Conservation (phyloP, 2,329 filamentous ascomycete species). For the Neurospora crassa region DNA sequence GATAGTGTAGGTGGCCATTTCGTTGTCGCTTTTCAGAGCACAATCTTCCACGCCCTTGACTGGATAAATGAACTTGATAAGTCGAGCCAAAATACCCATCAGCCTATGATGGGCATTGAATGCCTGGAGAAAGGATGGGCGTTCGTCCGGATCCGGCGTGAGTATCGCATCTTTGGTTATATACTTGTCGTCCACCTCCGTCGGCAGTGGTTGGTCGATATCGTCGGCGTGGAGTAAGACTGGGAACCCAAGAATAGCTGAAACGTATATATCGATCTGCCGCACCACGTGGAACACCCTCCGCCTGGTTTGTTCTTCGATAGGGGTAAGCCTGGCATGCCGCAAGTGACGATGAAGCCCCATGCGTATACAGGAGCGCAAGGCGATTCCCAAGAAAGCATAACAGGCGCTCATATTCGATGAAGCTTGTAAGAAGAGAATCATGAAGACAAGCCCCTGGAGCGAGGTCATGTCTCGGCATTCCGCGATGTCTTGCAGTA, state of each 20-base stretch:
- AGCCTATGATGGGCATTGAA: slow-evolving; percentile 57
- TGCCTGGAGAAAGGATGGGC: slow-evolving; percentile 50
- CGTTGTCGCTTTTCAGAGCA: slow-evolving; percentile 30
- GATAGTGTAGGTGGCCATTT: slow-evolving; percentile 48
- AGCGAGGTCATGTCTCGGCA: slow-evolving; percentile 67
- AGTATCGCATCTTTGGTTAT: slow-evolving; percentile 50
- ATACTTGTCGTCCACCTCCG: slow-evolving; percentile 57
- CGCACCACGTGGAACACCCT: slow-evolving; percentile 59
- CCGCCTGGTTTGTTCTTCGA: slow-evolving; percentile 54
- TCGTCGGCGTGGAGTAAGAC: slow-evolving; percentile 54
- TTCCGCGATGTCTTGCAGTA: slow-evolving; percentile 56
- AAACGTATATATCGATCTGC: slow-evolving; percentile 63
- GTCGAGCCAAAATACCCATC: slow-evolving; percentile 54
- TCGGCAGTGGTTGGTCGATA: slow-evolving; percentile 55
- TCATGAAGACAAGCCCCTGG: slow-evolving; percentile 70
- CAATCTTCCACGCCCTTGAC: slow-evolving; percentile 45
- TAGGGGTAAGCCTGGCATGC: slow-evolving; percentile 50
- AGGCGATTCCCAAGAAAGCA: slow-evolving; percentile 67
- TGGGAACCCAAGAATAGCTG: slow-evolving; percentile 57
- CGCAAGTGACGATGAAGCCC: slow-evolving; percentile 67
- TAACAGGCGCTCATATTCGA: slow-evolving; percentile 74
- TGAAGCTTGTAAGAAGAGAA: slow-evolving; percentile 70
- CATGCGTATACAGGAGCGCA: slow-evolving; percentile 66
- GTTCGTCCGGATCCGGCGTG: slow-evolving; percentile 41
- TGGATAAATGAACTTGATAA: slow-evolving; percentile 58